Base-by-base conservation (phyloP, 495 filamentous ascomycete genomes). In the Articulospora tetracladia region DNA sequence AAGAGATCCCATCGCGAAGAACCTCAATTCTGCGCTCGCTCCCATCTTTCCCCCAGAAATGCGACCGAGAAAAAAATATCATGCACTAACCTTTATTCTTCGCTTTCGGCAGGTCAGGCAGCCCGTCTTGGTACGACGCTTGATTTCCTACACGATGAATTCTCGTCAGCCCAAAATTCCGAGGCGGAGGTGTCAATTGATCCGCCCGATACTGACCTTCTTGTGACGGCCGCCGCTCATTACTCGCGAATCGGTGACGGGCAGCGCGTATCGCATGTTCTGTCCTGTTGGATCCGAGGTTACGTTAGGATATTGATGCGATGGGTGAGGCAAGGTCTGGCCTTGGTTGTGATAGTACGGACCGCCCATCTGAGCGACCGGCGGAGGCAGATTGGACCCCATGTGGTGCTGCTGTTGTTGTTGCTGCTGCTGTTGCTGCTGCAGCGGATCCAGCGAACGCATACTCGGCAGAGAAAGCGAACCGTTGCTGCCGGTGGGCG, bases 81-180 rank as follows among this genome's bases (percentile, higher is more conserved):
- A 22, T 13, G 50, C 50, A 85, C 89, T 70, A 82, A 97, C 94
- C 93, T 98, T 98, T 77, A 98, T 98, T 74, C 94, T 83, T 68
- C 94, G 86, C 73, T 97, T 97, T 63, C 94, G 86, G 80, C 94
- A 98, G 32, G 94, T 98, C 73, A 98, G 75, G 74, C 94, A 98
- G 15, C 94, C 94, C 3, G 94, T 97, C 79, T 98, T 98, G 44
- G 94, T 98, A 67, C 94, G 84, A 67, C 94, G 86, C 80, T 98
- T 98, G 72, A 98, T 96, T 77, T 98, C 94, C 82, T 84, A 61
- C 36, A 47, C 22, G 49, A 55, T 25, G 58, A 55, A 60, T 15
- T 44, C 54, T 53, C 57, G 58, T 63, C 57, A 69, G 64, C 61
- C 56, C 13, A 4, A 54, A 58, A 53, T 55, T 41, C 57, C 13